A percentile compares a stretch with the other conserved stretches of the same genome.
phyloP scores from a whole-genome alignment of 2,329 filamentous ascomycete genomes.

The Diaporthe helianthi region DNA sequence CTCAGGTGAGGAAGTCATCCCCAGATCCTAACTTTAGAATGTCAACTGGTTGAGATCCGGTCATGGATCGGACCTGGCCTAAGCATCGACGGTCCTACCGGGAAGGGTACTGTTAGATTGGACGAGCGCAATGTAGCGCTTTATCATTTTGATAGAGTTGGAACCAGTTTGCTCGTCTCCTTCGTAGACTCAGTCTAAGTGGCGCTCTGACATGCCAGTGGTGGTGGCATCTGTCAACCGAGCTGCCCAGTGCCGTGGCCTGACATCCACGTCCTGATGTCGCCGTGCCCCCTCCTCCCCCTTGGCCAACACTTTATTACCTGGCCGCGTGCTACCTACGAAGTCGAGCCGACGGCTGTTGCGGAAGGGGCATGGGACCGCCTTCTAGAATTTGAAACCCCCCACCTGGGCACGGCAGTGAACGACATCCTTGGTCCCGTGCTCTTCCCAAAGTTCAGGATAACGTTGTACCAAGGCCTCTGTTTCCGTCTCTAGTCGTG shows the following conservation, averaged over 20 bases:
- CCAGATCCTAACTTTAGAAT: no score
- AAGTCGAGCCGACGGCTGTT: background rate
- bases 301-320: constrained; percentile 1
- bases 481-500: constrained; percentile 17
- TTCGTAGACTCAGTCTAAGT: constrained; percentile 10
- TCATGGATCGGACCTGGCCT: background rate
- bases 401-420: constrained; percentile 16
- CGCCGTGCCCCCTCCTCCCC: background rate
- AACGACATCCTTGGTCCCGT: constrained; percentile 11
- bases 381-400: constrained; percentile 19
- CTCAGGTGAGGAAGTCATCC: background rate
- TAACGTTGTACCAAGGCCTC: constrained; percentile 14
- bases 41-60: background rate
- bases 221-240: constrained; percentile 19
- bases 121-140: background rate
- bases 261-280: background rate
- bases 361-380: constrained; percentile 10
- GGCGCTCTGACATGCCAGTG: constrained; percentile 20
- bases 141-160: background rate
- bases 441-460: constrained; percentile 1
- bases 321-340: background rate
- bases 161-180: background rate
- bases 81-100: background rate
- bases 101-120: background rate
- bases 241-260: constrained; percentile 15